Evolutionary conservation across 2,329 filamentous ascomycete genomes (phyloP).

Genomic region (Calonectria ilicicola): DNA sequence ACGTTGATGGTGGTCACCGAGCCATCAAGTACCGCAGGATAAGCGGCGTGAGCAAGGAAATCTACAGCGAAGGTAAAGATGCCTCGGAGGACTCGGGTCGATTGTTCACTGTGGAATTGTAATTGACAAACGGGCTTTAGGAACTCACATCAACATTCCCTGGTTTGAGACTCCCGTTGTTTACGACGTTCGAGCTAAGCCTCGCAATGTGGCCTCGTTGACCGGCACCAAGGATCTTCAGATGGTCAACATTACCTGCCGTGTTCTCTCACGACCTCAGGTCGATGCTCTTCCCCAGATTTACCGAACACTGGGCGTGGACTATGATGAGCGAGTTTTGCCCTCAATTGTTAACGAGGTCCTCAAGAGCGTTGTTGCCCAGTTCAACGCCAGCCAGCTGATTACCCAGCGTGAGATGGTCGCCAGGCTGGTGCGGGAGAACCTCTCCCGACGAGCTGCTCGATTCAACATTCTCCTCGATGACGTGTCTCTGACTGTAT

Average conservation of each 20-base stretch:
- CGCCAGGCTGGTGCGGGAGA: slow-evolving; percentile 89
- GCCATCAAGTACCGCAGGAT: slow-evolving; percentile 98
- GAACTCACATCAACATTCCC: slow-evolving; percentile 92
- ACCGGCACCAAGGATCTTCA: slow-evolving; percentile 99
- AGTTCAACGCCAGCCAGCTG: slow-evolving; percentile 98
- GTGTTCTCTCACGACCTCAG: slow-evolving; percentile 93
- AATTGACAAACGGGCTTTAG: slow-evolving; percentile 56
- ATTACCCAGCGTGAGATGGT: slow-evolving; percentile 99
- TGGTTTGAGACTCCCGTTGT: slow-evolving; percentile 98
- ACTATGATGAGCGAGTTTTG: slow-evolving; percentile 97
- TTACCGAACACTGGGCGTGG: slow-evolving; percentile 92
- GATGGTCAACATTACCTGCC: slow-evolving; percentile 99
- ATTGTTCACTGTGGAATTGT: slow-evolving; percentile 3
- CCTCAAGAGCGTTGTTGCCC: slow-evolving; percentile 96
- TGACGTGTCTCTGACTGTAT: slow-evolving; percentile 94
- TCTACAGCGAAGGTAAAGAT: slow-evolving; percentile 87
- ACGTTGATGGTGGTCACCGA: slow-evolving; percentile 97
- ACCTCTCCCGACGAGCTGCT: slow-evolving; percentile 89
- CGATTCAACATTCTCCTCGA: slow-evolving; percentile 98
- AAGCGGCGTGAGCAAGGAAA: slow-evolving; percentile 94
- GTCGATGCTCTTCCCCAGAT: slow-evolving; percentile 94
- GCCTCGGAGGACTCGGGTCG: slow-evolving; percentile 30
- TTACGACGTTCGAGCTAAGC: slow-evolving; percentile 98
- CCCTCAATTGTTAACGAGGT: slow-evolving; percentile 99
- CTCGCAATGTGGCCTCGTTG: slow-evolving; percentile 94